These are phyloP conservation scores for Eucalyptus cladocalyx DNA, from an alignment of 345 rosid species.

Conservation along the genomic window DNA sequence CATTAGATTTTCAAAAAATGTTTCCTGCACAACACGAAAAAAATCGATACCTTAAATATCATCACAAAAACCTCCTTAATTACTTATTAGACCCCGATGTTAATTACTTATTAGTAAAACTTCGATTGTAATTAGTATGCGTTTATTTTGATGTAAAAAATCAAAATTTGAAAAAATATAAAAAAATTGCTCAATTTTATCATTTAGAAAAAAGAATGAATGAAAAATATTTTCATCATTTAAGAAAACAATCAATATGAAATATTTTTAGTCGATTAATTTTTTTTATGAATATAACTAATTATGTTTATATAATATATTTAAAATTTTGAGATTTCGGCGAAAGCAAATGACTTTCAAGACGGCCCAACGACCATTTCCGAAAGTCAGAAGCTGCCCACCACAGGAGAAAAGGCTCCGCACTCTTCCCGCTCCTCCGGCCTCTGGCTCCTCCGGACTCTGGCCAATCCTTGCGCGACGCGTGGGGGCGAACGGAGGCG, in stretches of 20 bases:
- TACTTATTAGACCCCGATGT: background rate
- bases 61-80: background rate
- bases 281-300: background rate
- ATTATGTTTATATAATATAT: background rate
- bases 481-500: background rate
- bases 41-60: background rate
- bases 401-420: too few species aligned
- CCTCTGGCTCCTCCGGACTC: background rate
- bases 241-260: background rate
- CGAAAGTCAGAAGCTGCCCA: background rate
- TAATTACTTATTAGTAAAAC: background rate
- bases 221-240: too few species aligned
- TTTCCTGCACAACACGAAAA: background rate
- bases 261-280: background rate
- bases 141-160: background rate
- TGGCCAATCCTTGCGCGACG: background rate
- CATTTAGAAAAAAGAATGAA: background rate
- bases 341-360: background rate
- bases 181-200: background rate
- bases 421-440: background rate
- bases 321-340: background rate
- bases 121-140: rapidly evolving
- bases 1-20: background rate
- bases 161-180: background rate
- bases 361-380: background rate